phyloP scores from a whole-genome alignment of 2,329 filamentous ascomycete genomes.

The Xylogone sp. region DNA sequence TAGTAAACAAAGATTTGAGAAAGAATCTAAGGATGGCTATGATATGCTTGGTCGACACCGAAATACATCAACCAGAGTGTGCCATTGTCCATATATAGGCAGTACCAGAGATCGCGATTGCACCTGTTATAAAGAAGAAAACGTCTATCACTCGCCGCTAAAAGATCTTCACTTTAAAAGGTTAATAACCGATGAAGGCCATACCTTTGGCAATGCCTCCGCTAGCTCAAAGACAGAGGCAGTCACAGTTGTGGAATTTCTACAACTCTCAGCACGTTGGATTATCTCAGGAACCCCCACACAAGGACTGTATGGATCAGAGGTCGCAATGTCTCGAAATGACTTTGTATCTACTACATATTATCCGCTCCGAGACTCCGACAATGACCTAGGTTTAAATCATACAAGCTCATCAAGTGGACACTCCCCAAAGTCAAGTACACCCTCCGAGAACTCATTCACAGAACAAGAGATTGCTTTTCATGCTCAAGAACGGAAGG shows the following conservation, averaged over 20 bases:
- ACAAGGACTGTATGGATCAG: slow-evolving; percentile 73
- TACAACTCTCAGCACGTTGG: slow-evolving; percentile 74
- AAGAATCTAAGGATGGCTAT: slow-evolving; percentile 51
- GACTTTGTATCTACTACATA: not conserved
- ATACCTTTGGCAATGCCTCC: slow-evolving; percentile 69
- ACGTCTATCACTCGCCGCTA: slow-evolving; percentile 56
- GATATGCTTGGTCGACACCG: slow-evolving; percentile 37
- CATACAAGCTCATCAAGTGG: not conserved
- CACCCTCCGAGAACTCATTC: slow-evolving; percentile 34
- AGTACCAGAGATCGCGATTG: slow-evolving; percentile 38
- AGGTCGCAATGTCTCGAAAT: slow-evolving; percentile 29
- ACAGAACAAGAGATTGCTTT: slow-evolving; percentile 8
- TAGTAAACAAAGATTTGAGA: slow-evolving; percentile 69
- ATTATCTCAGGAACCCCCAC: slow-evolving; percentile 89
- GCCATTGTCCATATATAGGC: slow-evolving; percentile 30
- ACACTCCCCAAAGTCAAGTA: slow-evolving; percentile 21
- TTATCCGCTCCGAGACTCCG: not conserved
- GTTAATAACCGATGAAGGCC: slow-evolving; percentile 89
- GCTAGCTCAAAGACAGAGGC: slow-evolving; percentile 52
- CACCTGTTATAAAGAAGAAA: slow-evolving; percentile 32
- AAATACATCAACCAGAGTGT: slow-evolving; percentile 1
- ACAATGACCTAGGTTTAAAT: slow-evolving; percentile 1
- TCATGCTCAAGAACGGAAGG: slow-evolving; percentile 51
- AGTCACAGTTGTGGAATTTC: slow-evolving; percentile 44
- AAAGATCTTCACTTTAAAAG: slow-evolving; percentile 77